Evolutionary conservation across 345 rosid species (phyloP), one percentile per base, ranked within the genome.

Genomic region (Gossypium sturtianum): DNA sequence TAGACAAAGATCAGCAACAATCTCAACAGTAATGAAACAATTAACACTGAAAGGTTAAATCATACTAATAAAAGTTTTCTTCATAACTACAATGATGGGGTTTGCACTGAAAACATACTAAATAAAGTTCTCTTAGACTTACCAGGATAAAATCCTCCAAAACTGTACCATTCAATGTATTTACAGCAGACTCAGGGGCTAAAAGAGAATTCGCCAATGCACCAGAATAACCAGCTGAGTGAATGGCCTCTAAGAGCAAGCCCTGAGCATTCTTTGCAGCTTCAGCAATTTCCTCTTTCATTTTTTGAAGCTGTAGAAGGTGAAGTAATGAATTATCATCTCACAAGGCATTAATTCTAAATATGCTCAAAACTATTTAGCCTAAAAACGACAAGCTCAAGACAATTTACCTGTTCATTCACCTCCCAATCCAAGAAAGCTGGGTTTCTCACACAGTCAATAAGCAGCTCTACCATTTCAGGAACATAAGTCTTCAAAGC

Each of bases 371-470:
- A 54, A 73, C 51, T 17, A 29, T 22, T 47, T 54, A 34, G 34
- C 51, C 68, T 19, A 16, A 34, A 45, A 47, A 71, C 65, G 56
- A 17, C n/a, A 52, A 60, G 20, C 75, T 12, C 22, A 25, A 17
- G 45, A 71, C 48, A 63, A 34, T 19, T 41, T 78, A 91, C 97
- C 93, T 89, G 88, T 80, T 91, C 97, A 60, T 84, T 85, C 77
- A 95, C 87, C 81, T 93, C 97, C 97, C 98, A 95, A 74, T 91
- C 98, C 77, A 95, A 77, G 87, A 95, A 95, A 74, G 82, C 89
- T 58, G 98, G 98, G 75, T 95, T 91, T 79, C 99, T 89, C 71
- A 93, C 99, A 79, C 87, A 85, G 77, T 93, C 99, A 70, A 91
- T 12, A 77, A 91, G 94, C 81, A 95, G 84, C 80, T 95, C 99